phyloP scores from a whole-genome alignment of 176 grass and related monocot genomes.

The Eleusine coracana region DNA sequence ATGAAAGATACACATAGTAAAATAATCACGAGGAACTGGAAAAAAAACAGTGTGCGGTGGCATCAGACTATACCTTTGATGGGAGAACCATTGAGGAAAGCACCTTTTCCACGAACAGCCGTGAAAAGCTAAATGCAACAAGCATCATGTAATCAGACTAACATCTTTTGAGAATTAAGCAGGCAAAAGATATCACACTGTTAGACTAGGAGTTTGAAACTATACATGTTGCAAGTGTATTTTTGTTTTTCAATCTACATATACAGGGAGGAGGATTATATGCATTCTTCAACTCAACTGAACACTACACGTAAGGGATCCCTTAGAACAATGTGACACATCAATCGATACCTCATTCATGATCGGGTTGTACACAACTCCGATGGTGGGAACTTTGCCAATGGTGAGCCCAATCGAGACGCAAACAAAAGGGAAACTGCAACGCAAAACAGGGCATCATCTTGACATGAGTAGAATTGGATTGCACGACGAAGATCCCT shows the following conservation, averaged over 20 bases:
- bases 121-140: constrained; percentile 71
- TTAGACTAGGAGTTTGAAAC: background rate
- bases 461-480: constrained; percentile 22
- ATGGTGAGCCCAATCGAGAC: constrained; percentile 94
- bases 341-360: constrained; percentile 78
- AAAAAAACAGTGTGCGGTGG: background rate
- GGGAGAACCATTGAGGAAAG: constrained; percentile 82
- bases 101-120: constrained; percentile 80
- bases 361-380: constrained; percentile 93
- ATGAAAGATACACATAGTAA: constrained; percentile 17
- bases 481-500: background rate
- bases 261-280: background rate
- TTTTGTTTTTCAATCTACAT: background rate
- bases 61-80: constrained; percentile 71
- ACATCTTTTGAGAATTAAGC: background rate
- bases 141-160: constrained; percentile 21
- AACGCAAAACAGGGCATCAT: constrained; percentile 9
- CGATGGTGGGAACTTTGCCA: constrained; percentile 75
- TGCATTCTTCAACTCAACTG: background rate
- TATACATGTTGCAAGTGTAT: background rate
- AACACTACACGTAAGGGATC: constrained; percentile 5
- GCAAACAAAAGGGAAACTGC: constrained; percentile 91
- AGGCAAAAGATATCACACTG: constrained; percentile 4
- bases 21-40: background rate
- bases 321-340: constrained; percentile 4